Conservation (phyloP, 768 basidiomycete species). For the Kondoa subrosea region DNA sequence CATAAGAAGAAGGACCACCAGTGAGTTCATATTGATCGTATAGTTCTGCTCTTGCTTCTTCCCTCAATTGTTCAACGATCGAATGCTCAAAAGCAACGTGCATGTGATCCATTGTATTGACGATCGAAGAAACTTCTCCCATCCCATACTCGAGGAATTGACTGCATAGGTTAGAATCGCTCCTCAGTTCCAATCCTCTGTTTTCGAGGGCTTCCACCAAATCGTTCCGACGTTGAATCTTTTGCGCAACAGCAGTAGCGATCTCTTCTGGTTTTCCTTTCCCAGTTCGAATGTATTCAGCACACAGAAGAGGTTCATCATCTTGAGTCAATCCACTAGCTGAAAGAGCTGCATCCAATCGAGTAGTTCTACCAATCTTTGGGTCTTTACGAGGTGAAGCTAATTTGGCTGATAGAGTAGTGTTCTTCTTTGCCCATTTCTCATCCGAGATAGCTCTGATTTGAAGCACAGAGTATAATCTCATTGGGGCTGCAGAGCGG, state of each 20-base stretch:
- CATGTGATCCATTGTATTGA: neutral
- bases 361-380: neutral
- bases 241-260: neutral
- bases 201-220: neutral
- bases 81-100: neutral
- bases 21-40: neutral
- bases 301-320: neutral
- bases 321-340: neutral
- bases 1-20: neutral
- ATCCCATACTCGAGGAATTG: neutral
- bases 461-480: neutral
- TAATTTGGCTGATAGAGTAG: neutral
- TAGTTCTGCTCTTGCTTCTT: neutral
- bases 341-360: neutral
- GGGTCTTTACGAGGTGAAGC: neutral
- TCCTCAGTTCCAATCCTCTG: neutral
- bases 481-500: neutral
- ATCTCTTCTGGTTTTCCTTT: neutral
- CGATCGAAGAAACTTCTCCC: neutral
- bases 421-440: neutral
- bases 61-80: neutral
- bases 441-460: neutral
- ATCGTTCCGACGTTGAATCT: neutral
- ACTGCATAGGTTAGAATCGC: neutral
- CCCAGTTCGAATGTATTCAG: neutral